Conservation (phyloP, 208 protist species). For the Crithidia expoeki region DNA sequence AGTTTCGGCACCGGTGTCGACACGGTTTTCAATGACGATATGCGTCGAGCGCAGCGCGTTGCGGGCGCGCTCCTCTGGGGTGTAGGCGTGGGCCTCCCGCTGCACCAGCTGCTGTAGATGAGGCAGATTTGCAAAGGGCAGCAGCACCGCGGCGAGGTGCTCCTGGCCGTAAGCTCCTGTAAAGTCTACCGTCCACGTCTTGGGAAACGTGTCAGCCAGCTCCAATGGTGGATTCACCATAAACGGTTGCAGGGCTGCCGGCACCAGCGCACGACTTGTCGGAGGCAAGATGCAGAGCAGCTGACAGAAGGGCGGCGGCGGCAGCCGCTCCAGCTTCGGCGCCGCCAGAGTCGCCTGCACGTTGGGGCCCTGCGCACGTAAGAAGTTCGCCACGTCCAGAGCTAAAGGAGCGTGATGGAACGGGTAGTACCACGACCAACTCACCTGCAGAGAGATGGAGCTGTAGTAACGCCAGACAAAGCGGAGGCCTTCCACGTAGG, state of each 20-base stretch:
- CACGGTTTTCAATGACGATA: slow-evolving; percentile 37
- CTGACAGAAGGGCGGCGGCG: slow-evolving; percentile 69
- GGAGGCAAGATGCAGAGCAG: slow-evolving; percentile 84
- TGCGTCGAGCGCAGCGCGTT: slow-evolving; percentile 31
- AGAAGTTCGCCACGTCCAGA: slow-evolving; percentile 63
- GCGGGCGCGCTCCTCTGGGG: slow-evolving; percentile 40
- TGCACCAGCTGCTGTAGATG: slow-evolving; percentile 43
- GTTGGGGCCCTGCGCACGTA: slow-evolving; percentile 37
- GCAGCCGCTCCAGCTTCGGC: slow-evolving; percentile 39
- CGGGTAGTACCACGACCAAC: slow-evolving; percentile 85
- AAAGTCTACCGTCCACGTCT: slow-evolving; percentile 73
- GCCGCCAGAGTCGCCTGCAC: slow-evolving; percentile 40
- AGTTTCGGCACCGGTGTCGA: not conserved
- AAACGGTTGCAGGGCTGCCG: slow-evolving; percentile 42
- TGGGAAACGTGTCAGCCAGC: slow-evolving; percentile 65
- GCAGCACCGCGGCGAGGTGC: slow-evolving; percentile 68
- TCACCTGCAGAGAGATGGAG: slow-evolving; percentile 45
- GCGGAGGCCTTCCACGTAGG: slow-evolving; percentile 73
- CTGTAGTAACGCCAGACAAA: slow-evolving; percentile 91
- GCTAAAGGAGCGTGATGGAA: slow-evolving; percentile 78
- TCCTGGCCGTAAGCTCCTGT: slow-evolving; percentile 59
- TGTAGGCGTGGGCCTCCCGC: slow-evolving; percentile 24
- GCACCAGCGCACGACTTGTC: slow-evolving; percentile 53
- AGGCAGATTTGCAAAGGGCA: slow-evolving; percentile 72
- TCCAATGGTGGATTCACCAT: slow-evolving; percentile 50